phyloP scores from a whole-genome alignment of 1,284 basidiomycete genomes.

The Peniophora sp. region DNA sequence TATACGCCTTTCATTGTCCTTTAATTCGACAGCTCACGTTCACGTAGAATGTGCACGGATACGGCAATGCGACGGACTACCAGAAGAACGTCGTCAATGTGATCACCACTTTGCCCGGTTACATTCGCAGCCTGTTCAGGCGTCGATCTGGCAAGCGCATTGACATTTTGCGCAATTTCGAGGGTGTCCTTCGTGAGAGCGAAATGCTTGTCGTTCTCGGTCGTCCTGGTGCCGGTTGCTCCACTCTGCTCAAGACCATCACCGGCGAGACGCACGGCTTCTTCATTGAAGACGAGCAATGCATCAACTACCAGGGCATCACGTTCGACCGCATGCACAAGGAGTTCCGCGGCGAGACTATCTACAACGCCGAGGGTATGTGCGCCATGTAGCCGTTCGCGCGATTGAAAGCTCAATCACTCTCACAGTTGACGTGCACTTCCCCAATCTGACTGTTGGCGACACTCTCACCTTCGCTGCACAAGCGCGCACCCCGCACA shows the following conservation, averaged over 20 bases:
- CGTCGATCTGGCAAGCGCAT: constrained; percentile 23
- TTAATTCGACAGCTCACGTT: not conserved
- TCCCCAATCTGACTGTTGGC: constrained; percentile 31
- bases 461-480: constrained; percentile 48
- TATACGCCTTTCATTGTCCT: not conserved
- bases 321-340: constrained; percentile 36
- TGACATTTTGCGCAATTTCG: constrained; percentile 36
- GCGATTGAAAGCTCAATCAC: not conserved
- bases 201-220: constrained; percentile 54
- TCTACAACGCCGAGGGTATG: constrained; percentile 31
- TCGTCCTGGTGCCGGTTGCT: constrained; percentile 44
- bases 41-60: constrained; percentile 29
- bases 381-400: constrained; percentile 47
- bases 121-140: constrained; percentile 23
- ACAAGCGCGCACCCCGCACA: constrained; percentile 20
- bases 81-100: constrained; percentile 38
- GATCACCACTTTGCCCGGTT: constrained; percentile 20
- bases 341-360: constrained; percentile 15
- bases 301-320: constrained; percentile 50
- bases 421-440: not conserved
- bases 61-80: constrained; percentile 33
- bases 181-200: constrained; percentile 23
- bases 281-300: constrained; percentile 31
- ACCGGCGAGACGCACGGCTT: constrained; percentile 43
- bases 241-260: constrained; percentile 48